These are phyloP conservation scores for Aphanomyces euteiches DNA, from an alignment of 352 stramenopile genomes.

Conservation along the genomic window DNA sequence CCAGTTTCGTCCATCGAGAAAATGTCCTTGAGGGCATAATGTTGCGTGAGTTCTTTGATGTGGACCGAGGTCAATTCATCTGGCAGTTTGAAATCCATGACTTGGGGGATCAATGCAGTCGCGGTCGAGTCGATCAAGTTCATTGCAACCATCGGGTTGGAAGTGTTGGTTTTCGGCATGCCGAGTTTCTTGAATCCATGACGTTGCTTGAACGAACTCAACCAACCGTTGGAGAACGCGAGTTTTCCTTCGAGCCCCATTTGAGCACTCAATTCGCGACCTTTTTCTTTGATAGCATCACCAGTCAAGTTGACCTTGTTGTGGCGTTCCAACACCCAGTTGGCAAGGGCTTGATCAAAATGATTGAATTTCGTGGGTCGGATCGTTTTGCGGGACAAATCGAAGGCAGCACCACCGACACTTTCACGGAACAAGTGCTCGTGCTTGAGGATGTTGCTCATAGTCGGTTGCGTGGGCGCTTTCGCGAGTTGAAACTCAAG, in stretches of 20 bases:
- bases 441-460: conserved; percentile 72
- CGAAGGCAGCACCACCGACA: conserved; percentile 76
- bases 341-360: conserved; percentile 72
- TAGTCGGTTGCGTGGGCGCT: conserved; percentile 77
- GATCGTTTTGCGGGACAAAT: conserved; percentile 84
- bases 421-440: conserved; percentile 82
- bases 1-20: conserved; percentile 85
- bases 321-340: conserved; percentile 84
- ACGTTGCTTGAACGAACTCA: conserved; percentile 73
- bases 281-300: conserved; percentile 83
- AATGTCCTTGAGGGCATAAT: conserved; percentile 78
- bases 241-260: conserved; percentile 75
- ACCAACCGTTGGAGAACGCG: conserved; percentile 77
- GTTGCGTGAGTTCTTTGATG: conserved; percentile 77
- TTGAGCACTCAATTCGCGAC: conserved; percentile 76
- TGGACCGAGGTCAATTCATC: conserved; percentile 73
- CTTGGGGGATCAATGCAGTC: conserved; percentile 16
- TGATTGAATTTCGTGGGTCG: conserved; percentile 66
- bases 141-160: conserved; percentile 18
- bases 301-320: conserved; percentile 73
- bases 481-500: conserved; percentile 82
- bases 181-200: conserved; percentile 41
- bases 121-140: conserved; percentile 19
- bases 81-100: conserved; percentile 28
- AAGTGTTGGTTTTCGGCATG: conserved; percentile 16